These are phyloP conservation scores for Termitomyces sp. DNA, from an alignment of 768 basidiomycete genomes.

Conservation along the genomic window DNA sequence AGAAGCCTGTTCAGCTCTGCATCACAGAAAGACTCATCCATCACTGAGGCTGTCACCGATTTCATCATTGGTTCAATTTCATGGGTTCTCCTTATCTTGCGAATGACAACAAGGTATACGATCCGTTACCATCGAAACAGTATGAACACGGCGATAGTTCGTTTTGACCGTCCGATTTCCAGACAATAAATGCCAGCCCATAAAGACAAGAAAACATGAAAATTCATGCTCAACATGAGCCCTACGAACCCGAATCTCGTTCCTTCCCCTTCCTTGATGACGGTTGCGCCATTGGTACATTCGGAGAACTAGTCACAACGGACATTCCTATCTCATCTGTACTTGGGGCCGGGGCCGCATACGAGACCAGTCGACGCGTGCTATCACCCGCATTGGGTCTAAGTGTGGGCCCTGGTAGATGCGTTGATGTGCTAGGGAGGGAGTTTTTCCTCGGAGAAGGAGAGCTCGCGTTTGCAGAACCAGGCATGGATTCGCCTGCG, in stretches of 20 bases:
- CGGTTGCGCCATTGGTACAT: conserved; percentile 5
- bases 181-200: background rate
- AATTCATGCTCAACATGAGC: no score
- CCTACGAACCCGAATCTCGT: conserved; percentile 7
- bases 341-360: background rate
- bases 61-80: no score
- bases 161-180: background rate
- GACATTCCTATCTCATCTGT: conserved; percentile 1
- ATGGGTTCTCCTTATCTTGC: background rate
- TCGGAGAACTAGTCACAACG: conserved; percentile 8
- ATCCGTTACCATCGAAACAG: background rate
- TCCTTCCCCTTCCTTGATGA: conserved; percentile 15
- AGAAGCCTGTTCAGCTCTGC: background rate
- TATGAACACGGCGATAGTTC: background rate
- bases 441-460: conserved; percentile 8
- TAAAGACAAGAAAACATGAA: background rate
- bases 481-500: conserved; percentile 28
- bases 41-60: background rate
- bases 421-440: conserved; percentile 7
- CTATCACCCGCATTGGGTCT: background rate
- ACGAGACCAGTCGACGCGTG: conserved; percentile 8
- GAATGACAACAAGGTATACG: background rate
- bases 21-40: background rate
- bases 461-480: conserved; percentile 7
- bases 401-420: background rate